Conservation (phyloP, 768 basidiomycete species). For the Termitomyces heimii region DNA sequence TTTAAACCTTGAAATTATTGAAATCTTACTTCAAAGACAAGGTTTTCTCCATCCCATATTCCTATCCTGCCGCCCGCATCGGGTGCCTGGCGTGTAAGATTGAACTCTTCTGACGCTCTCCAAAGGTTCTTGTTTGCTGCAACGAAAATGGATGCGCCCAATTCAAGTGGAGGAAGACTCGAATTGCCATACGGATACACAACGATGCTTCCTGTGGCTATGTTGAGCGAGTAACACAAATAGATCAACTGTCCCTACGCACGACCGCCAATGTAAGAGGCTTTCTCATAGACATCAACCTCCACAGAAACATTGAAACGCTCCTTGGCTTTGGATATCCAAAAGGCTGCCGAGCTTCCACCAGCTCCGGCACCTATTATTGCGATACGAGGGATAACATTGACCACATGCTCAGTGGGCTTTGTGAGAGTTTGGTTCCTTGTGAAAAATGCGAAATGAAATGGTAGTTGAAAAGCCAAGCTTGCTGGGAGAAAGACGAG, state of each 20-base stretch:
- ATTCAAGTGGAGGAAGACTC: conserved; percentile 60
- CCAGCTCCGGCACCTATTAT: conserved; percentile 90
- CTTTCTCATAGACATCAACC: conserved; percentile 81
- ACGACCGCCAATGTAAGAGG: conserved; percentile 80
- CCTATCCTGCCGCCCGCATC: conserved; percentile 49
- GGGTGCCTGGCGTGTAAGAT: conserved; percentile 50
- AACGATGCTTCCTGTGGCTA: conserved; percentile 59
- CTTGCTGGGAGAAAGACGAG: conserved; percentile 26
- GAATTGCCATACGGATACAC: conserved; percentile 68
- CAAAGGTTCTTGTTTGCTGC: conserved; percentile 59
- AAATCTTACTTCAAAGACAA: conserved; percentile 51
- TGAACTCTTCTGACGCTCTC: conserved; percentile 80
- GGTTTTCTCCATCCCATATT: conserved; percentile 79
- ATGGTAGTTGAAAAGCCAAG: conserved; percentile 44
- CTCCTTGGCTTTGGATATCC: conserved; percentile 76
- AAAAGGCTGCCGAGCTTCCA: conserved; percentile 78
- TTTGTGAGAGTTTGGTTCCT: conserved; percentile 18
- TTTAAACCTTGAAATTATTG: background rate
- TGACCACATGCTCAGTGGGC: conserved; percentile 11
- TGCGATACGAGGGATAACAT: conserved; percentile 54
- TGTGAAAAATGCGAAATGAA: conserved; percentile 52
- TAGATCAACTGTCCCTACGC: conserved; percentile 27
- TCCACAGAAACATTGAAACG: conserved; percentile 64
- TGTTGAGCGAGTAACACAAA: background rate
- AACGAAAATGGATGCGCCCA: conserved; percentile 89